Evolutionary conservation across 371 early-diverging fungal species (phyloP).

Genomic region (Syncephalastrum racemosum): DNA sequence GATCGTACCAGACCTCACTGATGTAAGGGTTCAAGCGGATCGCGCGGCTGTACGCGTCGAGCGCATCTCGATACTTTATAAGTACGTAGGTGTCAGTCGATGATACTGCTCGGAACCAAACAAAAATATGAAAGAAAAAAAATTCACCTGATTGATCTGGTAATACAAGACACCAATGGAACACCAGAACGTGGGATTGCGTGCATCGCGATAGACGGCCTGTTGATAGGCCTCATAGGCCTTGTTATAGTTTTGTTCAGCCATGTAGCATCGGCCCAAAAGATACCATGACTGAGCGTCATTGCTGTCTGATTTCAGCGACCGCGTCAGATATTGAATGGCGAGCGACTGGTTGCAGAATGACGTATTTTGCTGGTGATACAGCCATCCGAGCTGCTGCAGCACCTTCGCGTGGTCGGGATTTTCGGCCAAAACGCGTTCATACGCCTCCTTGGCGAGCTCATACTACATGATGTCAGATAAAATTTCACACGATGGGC

Average conservation of each 20-base stretch:
- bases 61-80: constrained; percentile 80
- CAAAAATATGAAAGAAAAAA: too few species aligned
- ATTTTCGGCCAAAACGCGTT: constrained; percentile 84
- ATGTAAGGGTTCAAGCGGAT: constrained; percentile 94
- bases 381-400: constrained; percentile 96
- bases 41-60: constrained; percentile 96
- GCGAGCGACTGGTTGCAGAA: constrained; percentile 86
- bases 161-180: constrained; percentile 98
- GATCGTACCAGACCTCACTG: constrained; percentile 95
- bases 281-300: constrained; percentile 97
- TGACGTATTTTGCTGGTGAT: constrained; percentile 79
- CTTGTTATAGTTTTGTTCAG: constrained; percentile 90
- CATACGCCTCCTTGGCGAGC: constrained; percentile 90
- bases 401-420: constrained; percentile 95
- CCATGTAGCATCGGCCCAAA: constrained; percentile 96
- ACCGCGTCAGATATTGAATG: constrained; percentile 77
- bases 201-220: constrained; percentile 92
- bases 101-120: too few species aligned
- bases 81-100: too few species aligned
- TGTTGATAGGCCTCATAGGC: constrained; percentile 98
- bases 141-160: constrained; percentile 86
- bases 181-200: constrained; percentile 98
- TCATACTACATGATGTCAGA: constrained; percentile 60
- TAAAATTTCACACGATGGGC: too few species aligned
- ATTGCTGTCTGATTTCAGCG: constrained; percentile 81